Percentiles rank a stretch among this genome's conserved stretches.
Conservation (phyloP, 352 stramenopile genomes). For the Phytophthora aleatoria region DNA sequence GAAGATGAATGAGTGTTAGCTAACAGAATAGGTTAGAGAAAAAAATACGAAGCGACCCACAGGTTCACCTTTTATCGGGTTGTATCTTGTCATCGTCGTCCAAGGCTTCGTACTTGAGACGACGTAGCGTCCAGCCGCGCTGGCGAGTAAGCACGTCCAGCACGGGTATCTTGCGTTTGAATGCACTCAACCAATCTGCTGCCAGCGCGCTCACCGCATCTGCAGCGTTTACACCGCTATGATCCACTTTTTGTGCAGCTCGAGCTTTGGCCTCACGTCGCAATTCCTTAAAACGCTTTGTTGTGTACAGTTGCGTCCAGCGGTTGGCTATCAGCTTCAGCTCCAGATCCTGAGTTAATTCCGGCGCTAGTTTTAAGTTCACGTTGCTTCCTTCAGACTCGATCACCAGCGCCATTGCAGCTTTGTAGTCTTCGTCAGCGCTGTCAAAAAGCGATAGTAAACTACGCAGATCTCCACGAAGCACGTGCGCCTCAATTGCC, state of each 20-base stretch:
- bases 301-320: slow-evolving; percentile 58
- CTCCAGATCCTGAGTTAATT: slow-evolving; percentile 34
- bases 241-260: neutral
- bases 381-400: slow-evolving; percentile 1
- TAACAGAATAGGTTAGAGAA: slow-evolving; percentile 24
- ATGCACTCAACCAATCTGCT: slow-evolving; percentile 43
- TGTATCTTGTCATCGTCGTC: slow-evolving; percentile 12
- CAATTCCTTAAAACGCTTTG: slow-evolving; percentile 49
- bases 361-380: neutral
- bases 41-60: slow-evolving; percentile 26
- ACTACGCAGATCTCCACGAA: slow-evolving; percentile 61
- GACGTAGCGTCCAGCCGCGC: slow-evolving; percentile 44
- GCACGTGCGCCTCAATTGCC: slow-evolving; percentile 44
- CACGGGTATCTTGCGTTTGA: slow-evolving; percentile 46
- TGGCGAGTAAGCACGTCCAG: slow-evolving; percentile 54
- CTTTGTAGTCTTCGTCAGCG: slow-evolving; percentile 55
- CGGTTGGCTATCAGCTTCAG: slow-evolving; percentile 53
- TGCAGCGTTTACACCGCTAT: neutral
- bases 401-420: slow-evolving; percentile 18
- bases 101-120: slow-evolving; percentile 39
- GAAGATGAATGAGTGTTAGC: slow-evolving; percentile 14
- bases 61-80: slow-evolving; percentile 7
- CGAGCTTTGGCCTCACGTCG: slow-evolving; percentile 36
- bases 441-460: slow-evolving; percentile 44
- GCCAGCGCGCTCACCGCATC: slow-evolving; percentile 30